Evolutionary conservation across 148 eudicot species (phyloP).

Genomic region (Nyssa sinensis): DNA sequence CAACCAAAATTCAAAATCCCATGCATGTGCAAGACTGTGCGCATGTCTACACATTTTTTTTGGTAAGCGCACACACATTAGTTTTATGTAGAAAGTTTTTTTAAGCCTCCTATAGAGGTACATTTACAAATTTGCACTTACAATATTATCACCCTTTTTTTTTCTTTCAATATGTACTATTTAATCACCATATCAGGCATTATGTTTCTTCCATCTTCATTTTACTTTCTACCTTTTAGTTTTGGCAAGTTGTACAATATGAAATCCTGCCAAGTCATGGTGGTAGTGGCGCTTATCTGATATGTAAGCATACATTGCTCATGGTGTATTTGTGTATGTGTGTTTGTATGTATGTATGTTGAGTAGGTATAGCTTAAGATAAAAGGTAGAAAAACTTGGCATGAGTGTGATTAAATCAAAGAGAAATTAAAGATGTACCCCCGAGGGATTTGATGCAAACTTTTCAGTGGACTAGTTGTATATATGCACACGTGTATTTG

Average conservation of each 20-base stretch:
- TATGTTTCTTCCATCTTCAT: neutral
- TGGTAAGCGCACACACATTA: neutral
- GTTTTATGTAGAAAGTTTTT: slow-evolving; percentile 11
- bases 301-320: neutral
- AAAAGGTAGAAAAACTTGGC: neutral
- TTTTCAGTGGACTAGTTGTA: neutral
- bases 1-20: neutral
- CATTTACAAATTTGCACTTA: neutral
- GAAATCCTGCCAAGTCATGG: neutral
- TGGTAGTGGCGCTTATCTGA: neutral
- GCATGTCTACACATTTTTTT: no score
- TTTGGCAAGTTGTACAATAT: neutral
- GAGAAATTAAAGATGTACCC: neutral
- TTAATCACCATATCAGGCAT: neutral
- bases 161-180: no score
- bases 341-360: neutral
- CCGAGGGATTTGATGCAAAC: neutral
- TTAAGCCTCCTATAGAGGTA: neutral
- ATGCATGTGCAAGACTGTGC: neutral
- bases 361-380: neutral
- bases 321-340: neutral
- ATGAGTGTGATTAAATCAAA: neutral
- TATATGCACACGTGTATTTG: neutral
- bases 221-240: neutral
- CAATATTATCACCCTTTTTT: no score